Conservation (phyloP, 2,329 filamentous ascomycete genomes). For the Curvularia eragrostidis region DNA sequence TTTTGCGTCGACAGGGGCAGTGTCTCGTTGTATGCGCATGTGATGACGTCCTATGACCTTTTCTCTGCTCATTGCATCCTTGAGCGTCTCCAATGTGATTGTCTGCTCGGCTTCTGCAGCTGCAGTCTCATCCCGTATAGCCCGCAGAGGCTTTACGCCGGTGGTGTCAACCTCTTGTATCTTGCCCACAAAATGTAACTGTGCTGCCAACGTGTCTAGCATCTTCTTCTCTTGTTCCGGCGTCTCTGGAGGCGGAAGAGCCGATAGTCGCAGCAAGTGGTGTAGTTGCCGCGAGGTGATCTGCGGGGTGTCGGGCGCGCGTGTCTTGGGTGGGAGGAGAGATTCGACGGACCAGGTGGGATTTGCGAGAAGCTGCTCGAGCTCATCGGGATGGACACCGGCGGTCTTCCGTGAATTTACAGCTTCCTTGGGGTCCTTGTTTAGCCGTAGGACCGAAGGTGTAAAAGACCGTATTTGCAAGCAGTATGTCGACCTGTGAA, state of each 20-base stretch:
- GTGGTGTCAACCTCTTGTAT: conserved; percentile 80
- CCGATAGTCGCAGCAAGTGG: conserved; percentile 88
- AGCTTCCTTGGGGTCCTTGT: not conserved
- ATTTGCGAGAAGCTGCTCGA: conserved; percentile 61
- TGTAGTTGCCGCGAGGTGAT: conserved; percentile 73
- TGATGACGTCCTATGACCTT: conserved; percentile 62
- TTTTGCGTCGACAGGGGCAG: conserved; percentile 50
- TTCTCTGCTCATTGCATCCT: conserved; percentile 66
- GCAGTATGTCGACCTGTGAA: conserved; percentile 6
- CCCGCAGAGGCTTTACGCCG: conserved; percentile 74
- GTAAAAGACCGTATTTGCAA: conserved; percentile 17
- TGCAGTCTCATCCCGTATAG: conserved; percentile 80
- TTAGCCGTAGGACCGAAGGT: conserved; percentile 2
- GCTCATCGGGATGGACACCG: conserved; percentile 34
- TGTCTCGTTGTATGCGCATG: conserved; percentile 58
- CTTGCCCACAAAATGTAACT: conserved; percentile 88
- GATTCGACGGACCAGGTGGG: conserved; percentile 86
- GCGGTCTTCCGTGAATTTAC: conserved; percentile 6
- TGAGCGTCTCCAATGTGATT: conserved; percentile 65
- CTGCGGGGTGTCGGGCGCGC: conserved; percentile 40
- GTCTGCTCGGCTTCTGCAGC: conserved; percentile 63
- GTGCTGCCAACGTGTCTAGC: conserved; percentile 76
- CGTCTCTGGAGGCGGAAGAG: conserved; percentile 74
- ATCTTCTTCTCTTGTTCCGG: conserved; percentile 71
- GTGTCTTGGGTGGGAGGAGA: conserved; percentile 63